A percentile compares a stretch with the other conserved stretches of the same genome.
phyloP scores from a whole-genome alignment of 148 eudicot genomes.

The Fagopyrum tataricum region DNA sequence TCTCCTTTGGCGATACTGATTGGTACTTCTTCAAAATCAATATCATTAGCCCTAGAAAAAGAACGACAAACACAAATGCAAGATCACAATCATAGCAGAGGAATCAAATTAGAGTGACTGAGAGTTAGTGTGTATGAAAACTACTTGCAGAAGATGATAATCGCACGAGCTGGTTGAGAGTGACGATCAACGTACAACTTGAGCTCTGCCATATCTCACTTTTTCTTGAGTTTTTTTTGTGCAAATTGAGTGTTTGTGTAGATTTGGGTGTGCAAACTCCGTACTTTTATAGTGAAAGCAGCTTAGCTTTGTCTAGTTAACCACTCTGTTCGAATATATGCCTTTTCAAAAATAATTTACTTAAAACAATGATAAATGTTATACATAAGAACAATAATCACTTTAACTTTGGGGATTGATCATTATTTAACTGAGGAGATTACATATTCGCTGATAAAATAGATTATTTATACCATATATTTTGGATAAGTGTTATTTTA shows the following conservation, averaged over 20 bases:
- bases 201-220: slow-evolving; percentile 34
- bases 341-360: too few species aligned
- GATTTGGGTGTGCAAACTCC: background rate
- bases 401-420: too few species aligned
- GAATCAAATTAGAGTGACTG: background rate
- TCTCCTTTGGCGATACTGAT: slow-evolving; percentile 25
- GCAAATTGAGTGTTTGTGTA: background rate
- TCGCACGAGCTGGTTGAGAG: slow-evolving; percentile 81
- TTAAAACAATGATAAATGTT: too few species aligned
- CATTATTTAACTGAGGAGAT: too few species aligned
- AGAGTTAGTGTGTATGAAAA: background rate
- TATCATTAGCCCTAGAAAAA: slow-evolving; percentile 26
- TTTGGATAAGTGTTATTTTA: too few species aligned
- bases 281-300: background rate
- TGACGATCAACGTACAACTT: slow-evolving; percentile 57
- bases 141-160: slow-evolving; percentile 73
- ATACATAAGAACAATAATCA: too few species aligned
- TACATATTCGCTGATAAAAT: too few species aligned
- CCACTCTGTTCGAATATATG: too few species aligned
- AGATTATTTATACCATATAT: too few species aligned
- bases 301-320: too few species aligned
- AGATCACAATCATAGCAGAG: background rate
- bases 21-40: slow-evolving; percentile 39
- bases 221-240: background rate
- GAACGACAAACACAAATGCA: background rate